phyloP scores from a whole-genome alignment of 1,139 yeast genomes.

The Pichia terricola region DNA sequence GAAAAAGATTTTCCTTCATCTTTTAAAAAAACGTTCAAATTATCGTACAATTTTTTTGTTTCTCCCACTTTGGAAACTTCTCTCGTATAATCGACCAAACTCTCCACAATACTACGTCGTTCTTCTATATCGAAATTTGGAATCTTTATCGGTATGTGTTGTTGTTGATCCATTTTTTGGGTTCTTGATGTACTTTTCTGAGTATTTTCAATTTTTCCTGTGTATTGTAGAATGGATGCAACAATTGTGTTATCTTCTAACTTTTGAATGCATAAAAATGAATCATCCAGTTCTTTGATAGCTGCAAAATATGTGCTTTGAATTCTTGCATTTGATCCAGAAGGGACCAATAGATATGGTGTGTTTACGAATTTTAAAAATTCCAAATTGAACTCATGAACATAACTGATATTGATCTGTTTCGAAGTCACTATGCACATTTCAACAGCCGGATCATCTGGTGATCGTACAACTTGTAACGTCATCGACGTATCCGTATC shows the following conservation, averaged over 20 bases:
- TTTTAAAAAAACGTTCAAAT: no score
- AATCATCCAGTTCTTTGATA: no score
- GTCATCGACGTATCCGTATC: conserved; percentile 47
- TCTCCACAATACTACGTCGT: no score
- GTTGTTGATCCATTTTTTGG: no score
- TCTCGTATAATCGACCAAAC: background rate
- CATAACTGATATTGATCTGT: conserved; percentile 32
- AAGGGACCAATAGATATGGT: conserved; percentile 29
- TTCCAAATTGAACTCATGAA: conserved; percentile 34
- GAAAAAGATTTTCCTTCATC: background rate
- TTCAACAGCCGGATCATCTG: conserved; percentile 4
- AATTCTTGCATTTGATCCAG: background rate
- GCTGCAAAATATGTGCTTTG: no score
- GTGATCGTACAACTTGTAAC: conserved; percentile 25
- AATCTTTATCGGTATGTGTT: no score
- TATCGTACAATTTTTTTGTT: background rate
- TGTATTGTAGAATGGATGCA: no score
- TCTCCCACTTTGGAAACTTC: background rate
- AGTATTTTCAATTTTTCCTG: no score
- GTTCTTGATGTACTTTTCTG: no score
- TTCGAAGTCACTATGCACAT: conserved; percentile 29
- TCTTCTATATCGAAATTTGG: no score
- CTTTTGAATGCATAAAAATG: no score
- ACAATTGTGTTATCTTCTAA: no score
- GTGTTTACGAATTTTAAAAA: conserved; percentile 33